Base-by-base conservation (phyloP, 345 rosid species). In the Salix udensis region DNA sequence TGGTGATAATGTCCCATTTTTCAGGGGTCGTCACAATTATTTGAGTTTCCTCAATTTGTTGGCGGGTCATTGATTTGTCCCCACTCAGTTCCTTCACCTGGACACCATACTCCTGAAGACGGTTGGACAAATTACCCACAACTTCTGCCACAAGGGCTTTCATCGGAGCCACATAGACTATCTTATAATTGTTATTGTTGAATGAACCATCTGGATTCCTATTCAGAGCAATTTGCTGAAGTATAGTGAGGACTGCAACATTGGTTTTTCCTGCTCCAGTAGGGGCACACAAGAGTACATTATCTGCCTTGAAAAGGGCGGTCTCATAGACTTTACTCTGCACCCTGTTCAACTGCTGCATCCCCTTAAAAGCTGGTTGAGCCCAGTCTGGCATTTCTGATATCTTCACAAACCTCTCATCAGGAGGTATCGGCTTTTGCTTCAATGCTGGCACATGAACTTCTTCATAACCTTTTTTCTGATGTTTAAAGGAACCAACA, bases 81-180 rank as follows among this genome's bases (percentile, higher is more conserved):
- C 99, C 99, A 81, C 99, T 96, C 74, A 93, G 87, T 84, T 96
- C 99, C 85, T 81, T 87, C 75, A 96, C 99, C 46, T 78, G 89
- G 81, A 89, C 88, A 74, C 91, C 91, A 78, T 89, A 93, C 15
- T 85, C 86, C 82, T 89, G 88, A 82, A 96, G 81, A 37, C 97
- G 96, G 73, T 88, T 82, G 65, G 99, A 91, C 79, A 96, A 86
- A 82, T 96, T 96, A 79, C 94, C 90, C 53, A 93, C 98, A 69
- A 93, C 90, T 82, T 96, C 99, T 44, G 98, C 99, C 74, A 96
- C 99, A 77, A 96, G 93, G 73, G 99, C 99, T 82, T 96, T 96
- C 98, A 96, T 96, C n/a, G 99, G 99, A 48, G 99, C 99, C 82
- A 93, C 99, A 77, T 96, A 96, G 42, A 96, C 96, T 80, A 96